These are phyloP conservation scores for Penicillium sp. DNA, from an alignment of 2,329 filamentous ascomycete genomes.

Conservation along the genomic window DNA sequence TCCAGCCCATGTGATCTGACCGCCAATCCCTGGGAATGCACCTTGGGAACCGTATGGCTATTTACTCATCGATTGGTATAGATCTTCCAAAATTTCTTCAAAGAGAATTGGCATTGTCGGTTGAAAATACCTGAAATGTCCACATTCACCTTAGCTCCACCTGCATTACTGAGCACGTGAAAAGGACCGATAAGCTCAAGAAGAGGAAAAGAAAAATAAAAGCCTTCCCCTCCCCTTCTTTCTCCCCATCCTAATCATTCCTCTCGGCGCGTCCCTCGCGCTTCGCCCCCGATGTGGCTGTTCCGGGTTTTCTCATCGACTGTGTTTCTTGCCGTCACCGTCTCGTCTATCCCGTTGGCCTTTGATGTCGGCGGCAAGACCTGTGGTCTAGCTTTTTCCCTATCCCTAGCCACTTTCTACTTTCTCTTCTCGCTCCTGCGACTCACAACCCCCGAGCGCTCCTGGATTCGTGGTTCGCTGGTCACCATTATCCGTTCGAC, in stretches of 20 bases:
- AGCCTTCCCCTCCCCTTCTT: conserved; percentile 10
- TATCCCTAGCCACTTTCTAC: conserved; percentile 85
- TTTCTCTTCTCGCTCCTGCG: conserved; percentile 77
- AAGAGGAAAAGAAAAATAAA: conserved; percentile 15
- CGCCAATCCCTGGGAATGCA: conserved; percentile 9
- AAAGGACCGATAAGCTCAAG: conserved; percentile 16
- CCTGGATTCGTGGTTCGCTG: conserved; percentile 66
- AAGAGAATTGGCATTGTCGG: too few relatives aligned
- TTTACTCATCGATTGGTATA: too few relatives aligned
- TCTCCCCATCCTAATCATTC: conserved; percentile 6
- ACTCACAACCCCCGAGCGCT: conserved; percentile 71
- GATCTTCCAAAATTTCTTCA: too few relatives aligned
- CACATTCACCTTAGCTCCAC: too few relatives aligned
- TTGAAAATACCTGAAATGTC: too few relatives aligned
- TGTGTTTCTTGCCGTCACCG: conserved; percentile 82
- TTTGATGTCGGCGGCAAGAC: conserved; percentile 97
- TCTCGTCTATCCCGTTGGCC: conserved; percentile 91
- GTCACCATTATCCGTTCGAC: conserved; percentile 64
- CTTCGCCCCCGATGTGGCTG: conserved; percentile 64
- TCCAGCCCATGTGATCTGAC: conserved; percentile 12
- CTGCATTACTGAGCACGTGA: conserved; percentile 8
- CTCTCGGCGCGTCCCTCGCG: conserved; percentile 15
- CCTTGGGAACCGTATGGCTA: too few relatives aligned
- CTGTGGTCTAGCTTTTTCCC: conserved; percentile 87
- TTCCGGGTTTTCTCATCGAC: conserved; percentile 72